Evolutionary conservation across 805 yeast species (phyloP), one percentile per base, ranked within the genome.

Genomic region (Blastobotrys attinorum): DNA sequence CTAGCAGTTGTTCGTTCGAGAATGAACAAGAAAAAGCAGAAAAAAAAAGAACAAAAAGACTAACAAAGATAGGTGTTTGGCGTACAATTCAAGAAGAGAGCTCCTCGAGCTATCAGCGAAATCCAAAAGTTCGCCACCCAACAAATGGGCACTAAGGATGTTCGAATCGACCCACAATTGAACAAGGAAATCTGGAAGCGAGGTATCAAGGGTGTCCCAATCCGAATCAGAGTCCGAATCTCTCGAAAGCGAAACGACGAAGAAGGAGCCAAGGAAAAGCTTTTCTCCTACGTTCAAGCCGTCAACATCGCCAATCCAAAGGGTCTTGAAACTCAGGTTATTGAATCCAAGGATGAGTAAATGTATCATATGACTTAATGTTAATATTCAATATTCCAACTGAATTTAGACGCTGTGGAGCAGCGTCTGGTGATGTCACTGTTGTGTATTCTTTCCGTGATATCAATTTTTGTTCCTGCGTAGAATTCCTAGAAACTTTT

Each of bases 201-300:
- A 79, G 98, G 98, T 80, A 82, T 92, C 77, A 88, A 89, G 81
- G 97, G 97, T 79, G 95, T 87, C 67, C 96, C 95, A 71, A 77
- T 76, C 87, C 89, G 96, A 82, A 71, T 92, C 74, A 89, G 98
- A 80, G 80, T 92, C 71, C 89, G 96, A 79, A 89, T 92, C 76
- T 88, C 97, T 56, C 84, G 96, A 83, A 92, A 83, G 89, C 87
- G 97, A 81, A 92, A 92, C 80, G 97, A 92, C 75, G 98, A 92
- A 79, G 98, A 92, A 80, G 90, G 87, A 70, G 97, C 98, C 67
- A 83, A 83, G 81, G 89, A 87, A 77, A 87, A 89, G 72, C 81
- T 92, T 72, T 92, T 86, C 80, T 88, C 97, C 60, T 89, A 78
- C 75, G 98, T 92, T 67, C 97, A 92, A 81, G 90, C 94, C 67